A percentile compares a stretch with the other conserved stretches of the same genome.
Evolutionary conservation across 2,329 filamentous ascomycete genomes (phyloP).

Genomic region (Neonectria coccinea): DNA sequence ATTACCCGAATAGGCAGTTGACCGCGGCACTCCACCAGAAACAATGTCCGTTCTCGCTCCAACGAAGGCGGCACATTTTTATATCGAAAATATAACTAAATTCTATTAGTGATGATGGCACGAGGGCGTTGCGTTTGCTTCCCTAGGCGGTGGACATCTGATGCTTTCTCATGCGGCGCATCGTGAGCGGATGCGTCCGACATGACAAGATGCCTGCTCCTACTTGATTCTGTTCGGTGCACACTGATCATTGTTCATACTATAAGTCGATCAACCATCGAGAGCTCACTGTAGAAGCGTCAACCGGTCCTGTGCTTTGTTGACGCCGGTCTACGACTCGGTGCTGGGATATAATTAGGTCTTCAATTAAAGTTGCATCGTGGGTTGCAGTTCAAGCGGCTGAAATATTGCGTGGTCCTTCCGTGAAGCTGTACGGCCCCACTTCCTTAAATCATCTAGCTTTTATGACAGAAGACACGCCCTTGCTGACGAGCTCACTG

Average conservation of each 20-base stretch:
- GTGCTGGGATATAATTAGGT: not conserved
- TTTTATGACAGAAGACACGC: not conserved
- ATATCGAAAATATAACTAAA: conserved; percentile 1
- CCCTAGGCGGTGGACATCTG: not conserved
- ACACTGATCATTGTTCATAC: too few relatives aligned
- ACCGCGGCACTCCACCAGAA: not conserved
- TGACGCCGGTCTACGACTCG: not conserved
- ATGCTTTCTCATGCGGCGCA: not conserved
- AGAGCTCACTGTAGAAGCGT: not conserved
- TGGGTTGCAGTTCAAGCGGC: not conserved
- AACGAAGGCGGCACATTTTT: not conserved
- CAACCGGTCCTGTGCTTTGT: too few relatives aligned
- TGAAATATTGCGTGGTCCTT: not conserved
- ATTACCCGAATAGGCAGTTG: conserved; percentile 9
- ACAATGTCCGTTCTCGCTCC: not conserved
- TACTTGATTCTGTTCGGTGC: too few relatives aligned
- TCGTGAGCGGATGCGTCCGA: not conserved
- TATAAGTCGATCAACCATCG: too few relatives aligned
- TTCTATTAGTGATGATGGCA: not conserved
- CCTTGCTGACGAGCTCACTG: not conserved
- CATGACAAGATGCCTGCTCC: not conserved
- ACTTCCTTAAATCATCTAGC: not conserved
- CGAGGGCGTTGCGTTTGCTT: too few relatives aligned
- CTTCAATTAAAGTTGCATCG: not conserved
- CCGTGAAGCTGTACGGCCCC: not conserved